phyloP scores from a whole-genome alignment of 2,329 filamentous ascomycete species.

The Fusarium tjaetaba region DNA sequence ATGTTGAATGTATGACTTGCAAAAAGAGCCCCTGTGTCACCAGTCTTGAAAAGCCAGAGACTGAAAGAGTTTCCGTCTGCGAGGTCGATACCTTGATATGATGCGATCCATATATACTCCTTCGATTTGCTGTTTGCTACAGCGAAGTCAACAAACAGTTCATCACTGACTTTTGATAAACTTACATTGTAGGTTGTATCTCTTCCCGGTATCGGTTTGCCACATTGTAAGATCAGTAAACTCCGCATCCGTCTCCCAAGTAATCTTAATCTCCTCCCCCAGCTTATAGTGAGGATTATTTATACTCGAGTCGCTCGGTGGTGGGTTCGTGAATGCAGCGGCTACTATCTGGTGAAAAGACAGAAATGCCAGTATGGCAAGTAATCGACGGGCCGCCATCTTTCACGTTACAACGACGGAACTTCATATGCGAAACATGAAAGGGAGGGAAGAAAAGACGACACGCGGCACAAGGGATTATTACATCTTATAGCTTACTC shows the following conservation, averaged over 20 bases:
- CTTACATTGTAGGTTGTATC: background rate
- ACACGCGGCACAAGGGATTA: background rate
- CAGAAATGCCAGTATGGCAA: background rate
- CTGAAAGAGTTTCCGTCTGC: background rate
- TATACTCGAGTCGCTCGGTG: background rate
- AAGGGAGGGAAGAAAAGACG: background rate
- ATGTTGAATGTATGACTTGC: slow-evolving; percentile 8
- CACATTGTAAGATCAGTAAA: background rate
- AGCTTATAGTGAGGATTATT: background rate
- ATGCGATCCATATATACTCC: slow-evolving; percentile 3
- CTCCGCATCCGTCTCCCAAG: background rate
- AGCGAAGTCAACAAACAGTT: background rate
- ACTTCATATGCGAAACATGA: too few relatives aligned
- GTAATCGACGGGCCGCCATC: background rate
- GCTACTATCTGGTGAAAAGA: background rate
- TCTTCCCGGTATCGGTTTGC: background rate
- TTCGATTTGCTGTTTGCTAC: slow-evolving; percentile 7
- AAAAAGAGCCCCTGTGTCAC: background rate
- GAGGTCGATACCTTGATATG: slow-evolving; percentile 6
- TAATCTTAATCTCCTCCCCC: background rate
- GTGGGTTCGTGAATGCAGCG: background rate
- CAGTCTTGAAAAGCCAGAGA: slow-evolving; percentile 3
- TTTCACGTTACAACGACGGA: background rate
- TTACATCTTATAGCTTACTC: background rate
- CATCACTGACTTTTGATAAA: rapidly evolving